Evolutionary conservation across 768 basidiomycete genomes (phyloP), one percentile per base, ranked within the genome.

Genomic region (Crepidotus variabilis): DNA sequence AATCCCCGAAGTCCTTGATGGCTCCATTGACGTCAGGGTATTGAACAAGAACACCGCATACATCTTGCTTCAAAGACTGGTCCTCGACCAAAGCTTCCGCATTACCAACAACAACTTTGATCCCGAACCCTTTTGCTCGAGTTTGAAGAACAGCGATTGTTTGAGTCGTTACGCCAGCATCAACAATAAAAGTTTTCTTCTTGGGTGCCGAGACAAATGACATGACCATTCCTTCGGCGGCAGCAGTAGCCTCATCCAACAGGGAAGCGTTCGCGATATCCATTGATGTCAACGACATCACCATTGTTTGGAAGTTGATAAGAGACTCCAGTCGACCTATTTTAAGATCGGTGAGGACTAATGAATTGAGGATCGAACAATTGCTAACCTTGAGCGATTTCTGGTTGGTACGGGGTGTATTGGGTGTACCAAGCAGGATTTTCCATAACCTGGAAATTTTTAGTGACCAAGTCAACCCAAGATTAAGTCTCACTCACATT

Each of bases 381-480:
- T 23, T 24, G 47, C 57, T 51, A 64, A 90, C 93, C 96, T 84
- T 99, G 96, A n/a, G 96, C 87, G 70, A 98, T 90, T 78, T 99
- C 96, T 1, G 96, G 94, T 66, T 97, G 94, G 72, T 95, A 95
- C 1, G 94, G 93, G 0, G 94, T 95, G 70, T 96, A 95, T 14
- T 89, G 92, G 6, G 95, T 98, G 71, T 98, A 98, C 96, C 96
- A 99, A 2, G 90, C 92, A 23, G 94, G 96, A 67, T 96, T 98
- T 72, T 99, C 95, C 77, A 88, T 86, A 58, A 92, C 76, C 91
- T 92, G 55, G 1, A 55, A 24, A 51, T 50, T 50, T 24, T 39
- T 24, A 36, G 33, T 4, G 23, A 10, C 21, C 23, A 32, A 22
- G 28, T 20, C 14, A 21, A 51, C 13, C 11, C 32, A 51, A 45